A percentile compares a stretch with the other conserved stretches of the same genome.
Evolutionary conservation across 371 early-diverging fungal genomes (phyloP).

Genomic region (Mucor lusitanicus): DNA sequence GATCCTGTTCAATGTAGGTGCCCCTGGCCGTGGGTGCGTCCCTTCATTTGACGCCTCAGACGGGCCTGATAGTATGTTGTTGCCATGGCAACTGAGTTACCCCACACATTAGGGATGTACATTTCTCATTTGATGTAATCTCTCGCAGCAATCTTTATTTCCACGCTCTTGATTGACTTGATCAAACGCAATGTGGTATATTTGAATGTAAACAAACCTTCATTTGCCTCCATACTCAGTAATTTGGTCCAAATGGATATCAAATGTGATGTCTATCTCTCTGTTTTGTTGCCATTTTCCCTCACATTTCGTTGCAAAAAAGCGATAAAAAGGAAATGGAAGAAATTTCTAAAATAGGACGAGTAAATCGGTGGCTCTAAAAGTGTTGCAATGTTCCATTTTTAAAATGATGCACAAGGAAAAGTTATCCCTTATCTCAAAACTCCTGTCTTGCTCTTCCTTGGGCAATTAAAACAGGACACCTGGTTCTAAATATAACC

Average conservation of each 20-base stretch:
- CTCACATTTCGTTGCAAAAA: background rate
- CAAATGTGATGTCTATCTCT: too few species aligned
- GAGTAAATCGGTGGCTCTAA: background rate
- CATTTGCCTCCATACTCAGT: background rate
- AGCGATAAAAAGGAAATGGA: background rate
- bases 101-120: background rate
- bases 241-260: too few species aligned
- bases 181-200: background rate
- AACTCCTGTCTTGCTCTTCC: background rate
- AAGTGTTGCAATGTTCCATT: background rate
- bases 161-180: background rate
- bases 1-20: background rate
- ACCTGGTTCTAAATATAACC: background rate
- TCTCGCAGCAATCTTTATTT: slow-evolving; percentile 1
- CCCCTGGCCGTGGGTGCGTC: slow-evolving; percentile 4
- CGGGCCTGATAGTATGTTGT: background rate
- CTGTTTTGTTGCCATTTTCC: background rate
- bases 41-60: background rate
- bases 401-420: background rate
- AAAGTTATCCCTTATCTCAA: background rate
- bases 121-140: background rate
- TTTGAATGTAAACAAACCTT: background rate
- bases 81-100: background rate
- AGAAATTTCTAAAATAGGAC: background rate
- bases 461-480: background rate